Evolutionary conservation across 805 yeast genomes (phyloP), one percentile per base, ranked within the genome.

Genomic region (Candida corydali): DNA sequence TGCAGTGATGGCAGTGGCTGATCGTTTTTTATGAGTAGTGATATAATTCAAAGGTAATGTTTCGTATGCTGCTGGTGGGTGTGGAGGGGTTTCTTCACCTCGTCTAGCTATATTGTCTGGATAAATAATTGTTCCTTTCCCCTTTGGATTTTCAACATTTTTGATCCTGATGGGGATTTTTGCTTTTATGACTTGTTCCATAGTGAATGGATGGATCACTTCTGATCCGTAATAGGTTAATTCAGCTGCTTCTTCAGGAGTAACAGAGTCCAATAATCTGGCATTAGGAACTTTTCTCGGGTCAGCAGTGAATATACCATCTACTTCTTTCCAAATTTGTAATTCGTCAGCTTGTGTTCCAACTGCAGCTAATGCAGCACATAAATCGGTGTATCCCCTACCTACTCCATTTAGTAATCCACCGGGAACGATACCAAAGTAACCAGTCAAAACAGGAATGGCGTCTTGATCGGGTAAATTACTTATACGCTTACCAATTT

Each of bases 221-320:
- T 93, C 98, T 2, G 94, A 82, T 30, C 98, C 98, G 56, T 93
- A 93, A 63, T 93, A 93, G 1, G 98, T 93, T 59, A 93, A 76
- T 66, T 93, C 98, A 0, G 98, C 93, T 4, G 98, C 98, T 66
- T 93, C 98, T 56, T 93, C 98, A 3, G 98, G 98, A 0, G 98
- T 93, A 44, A 93, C 96, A 36, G 87, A 78, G 40, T 79, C 76
- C 45, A 93, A 70, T 35, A 91, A 69, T 49, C 95, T 73, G 3
- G 98, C 98, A 38, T 78, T 79, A 25, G 88, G 82, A 19, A 93
- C 98, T 52, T 93, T 93, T 43, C 98, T 73, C 27, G 98, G 98
- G 58, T 93, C 98, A 3, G 98, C 98, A 0, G 98, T 89, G 69
- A 93, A 93, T 26, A 93, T 93, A 51, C 98, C 98, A 58, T 93